Base-by-base conservation (phyloP, 345 rosid species). In the Diplotaxis tenuifolia region DNA sequence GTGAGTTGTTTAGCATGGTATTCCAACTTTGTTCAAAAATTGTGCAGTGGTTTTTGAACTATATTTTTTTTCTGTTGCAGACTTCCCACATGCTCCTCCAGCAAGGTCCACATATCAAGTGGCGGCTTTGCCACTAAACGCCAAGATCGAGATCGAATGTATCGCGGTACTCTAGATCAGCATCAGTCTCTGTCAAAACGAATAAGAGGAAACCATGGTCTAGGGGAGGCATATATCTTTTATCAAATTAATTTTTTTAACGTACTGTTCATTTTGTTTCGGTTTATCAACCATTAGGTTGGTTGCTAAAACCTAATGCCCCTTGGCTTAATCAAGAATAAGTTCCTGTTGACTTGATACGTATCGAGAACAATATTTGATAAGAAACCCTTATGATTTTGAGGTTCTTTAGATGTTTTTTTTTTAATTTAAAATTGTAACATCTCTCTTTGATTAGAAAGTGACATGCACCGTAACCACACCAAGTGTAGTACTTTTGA, bases 141-240 rank as follows among this genome's bases (percentile, higher is more conserved):
- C 98, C 28, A 90, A 71, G 87, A 85, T 92, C 54, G 99, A 92
- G 85, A 88, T 96, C 9, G 98, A 96, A 74, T 90, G 99, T 85
- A 88, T 92, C 71, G 98, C 98, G 21, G 77, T 87, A 52, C 89
- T 88, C 62, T 73, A 75, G 75, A 74, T 11, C 60, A 22, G 16
- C 58, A 70, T 54, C 42, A 45, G 21, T 16, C 79, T 8, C 32
- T 8, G 22, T 50, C 36, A 31, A 57, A 65, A 42, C 54, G 6
- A 71, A 77, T 65, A 58, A 76, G 76, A 63, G 36, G 28, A 58
- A 34, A 12, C 52, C 57, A 65, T 58, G 62, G 67, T 58, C 25
- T 14, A 52, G 3, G 58, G 19, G 50, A 2, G 75, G 32, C 8
- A n/a, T 45, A n/a, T 45, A 19, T 67, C 77, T 57, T 16, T 47